Evolutionary conservation across 495 filamentous ascomycete genomes (phyloP).

Genomic region (Daldinia childiae): DNA sequence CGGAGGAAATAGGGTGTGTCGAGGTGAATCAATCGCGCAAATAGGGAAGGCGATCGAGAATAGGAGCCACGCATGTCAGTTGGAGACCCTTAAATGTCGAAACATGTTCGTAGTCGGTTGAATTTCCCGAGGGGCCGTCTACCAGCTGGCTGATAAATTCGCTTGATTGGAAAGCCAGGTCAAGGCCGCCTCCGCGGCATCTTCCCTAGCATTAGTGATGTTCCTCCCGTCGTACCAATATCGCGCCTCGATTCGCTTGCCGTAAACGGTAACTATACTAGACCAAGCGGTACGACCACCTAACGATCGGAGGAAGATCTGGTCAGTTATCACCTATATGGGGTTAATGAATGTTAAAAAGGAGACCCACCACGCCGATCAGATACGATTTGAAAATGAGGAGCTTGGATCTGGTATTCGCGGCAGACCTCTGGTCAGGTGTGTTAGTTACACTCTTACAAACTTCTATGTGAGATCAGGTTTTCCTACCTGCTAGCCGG

Average conservation of each 20-base stretch:
- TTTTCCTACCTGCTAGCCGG: slow-evolving; percentile 47
- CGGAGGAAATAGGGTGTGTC: slow-evolving; percentile 33
- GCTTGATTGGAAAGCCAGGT: slow-evolving; percentile 53
- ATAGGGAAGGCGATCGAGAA: slow-evolving; percentile 37
- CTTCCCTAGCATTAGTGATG: slow-evolving; percentile 86
- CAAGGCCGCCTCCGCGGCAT: slow-evolving; percentile 83
- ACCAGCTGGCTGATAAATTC: slow-evolving; percentile 37
- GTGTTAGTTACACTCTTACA: slow-evolving; percentile 25
- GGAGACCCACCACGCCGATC: slow-evolving; percentile 75
- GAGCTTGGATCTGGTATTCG: slow-evolving; percentile 61
- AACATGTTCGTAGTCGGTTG: slow-evolving; percentile 19
- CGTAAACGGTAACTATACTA: slow-evolving; percentile 69
- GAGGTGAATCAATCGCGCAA: slow-evolving; percentile 34
- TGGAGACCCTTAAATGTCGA: slow-evolving; percentile 9
- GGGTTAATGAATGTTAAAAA: neutral
- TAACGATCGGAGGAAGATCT: slow-evolving; percentile 45
- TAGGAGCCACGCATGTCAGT: slow-evolving; percentile 23
- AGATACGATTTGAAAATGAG: slow-evolving; percentile 76
- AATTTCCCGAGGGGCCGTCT: slow-evolving; percentile 12
- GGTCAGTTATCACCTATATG: slow-evolving; percentile 19
- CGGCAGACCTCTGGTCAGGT: slow-evolving; percentile 67
- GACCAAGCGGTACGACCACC: slow-evolving; percentile 95
- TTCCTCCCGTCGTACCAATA: slow-evolving; percentile 93
- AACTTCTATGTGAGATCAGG: neutral
- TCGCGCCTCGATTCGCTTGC: slow-evolving; percentile 68